Conservation (phyloP, 768 basidiomycete species). For the Tephrocybe sp. region DNA sequence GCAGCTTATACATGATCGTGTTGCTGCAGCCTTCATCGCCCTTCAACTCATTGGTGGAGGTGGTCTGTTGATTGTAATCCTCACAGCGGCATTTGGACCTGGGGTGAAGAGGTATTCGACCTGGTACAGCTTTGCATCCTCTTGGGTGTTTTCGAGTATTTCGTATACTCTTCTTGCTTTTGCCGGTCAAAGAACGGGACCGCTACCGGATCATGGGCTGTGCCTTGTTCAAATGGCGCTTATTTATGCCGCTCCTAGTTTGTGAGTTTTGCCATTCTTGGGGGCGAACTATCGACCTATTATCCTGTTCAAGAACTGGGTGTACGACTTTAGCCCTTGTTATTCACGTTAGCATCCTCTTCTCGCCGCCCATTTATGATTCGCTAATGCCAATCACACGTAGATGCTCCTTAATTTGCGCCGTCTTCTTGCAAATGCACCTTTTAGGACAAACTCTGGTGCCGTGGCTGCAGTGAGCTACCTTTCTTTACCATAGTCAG, state of each 20-base stretch:
- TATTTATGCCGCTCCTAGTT: constrained; percentile 31
- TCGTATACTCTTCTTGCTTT: constrained; percentile 32
- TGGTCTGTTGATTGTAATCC: constrained; percentile 23
- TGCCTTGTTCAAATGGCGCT: constrained; percentile 29
- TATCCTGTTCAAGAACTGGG: constrained; percentile 21
- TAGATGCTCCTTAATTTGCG: constrained; percentile 30
- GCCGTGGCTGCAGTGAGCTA: constrained; percentile 22
- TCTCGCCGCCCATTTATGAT: not conserved
- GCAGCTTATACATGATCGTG: constrained; percentile 9
- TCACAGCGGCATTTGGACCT: constrained; percentile 26
- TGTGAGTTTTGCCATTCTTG: constrained; percentile 21
- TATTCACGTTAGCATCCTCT: constrained; percentile 22
- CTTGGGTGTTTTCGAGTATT: constrained; percentile 29
- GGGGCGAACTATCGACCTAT: not conserved
- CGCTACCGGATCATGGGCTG: constrained; percentile 20
- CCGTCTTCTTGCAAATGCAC: constrained; percentile 17
- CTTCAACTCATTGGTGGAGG: constrained; percentile 26
- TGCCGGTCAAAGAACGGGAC: constrained; percentile 28
- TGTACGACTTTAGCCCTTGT: constrained; percentile 29
- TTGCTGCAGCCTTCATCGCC: constrained; percentile 27
- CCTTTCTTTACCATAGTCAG: not conserved
- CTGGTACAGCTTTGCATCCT: constrained; percentile 31
- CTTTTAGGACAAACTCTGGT: constrained; percentile 15
- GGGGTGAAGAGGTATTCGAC: constrained; percentile 30
- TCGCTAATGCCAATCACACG: not conserved